A percentile compares a stretch with the other conserved stretches of the same genome.
phyloP scores from a whole-genome alignment of 2,329 filamentous ascomycete species.

The Magnaporthiopsis incrustans region DNA sequence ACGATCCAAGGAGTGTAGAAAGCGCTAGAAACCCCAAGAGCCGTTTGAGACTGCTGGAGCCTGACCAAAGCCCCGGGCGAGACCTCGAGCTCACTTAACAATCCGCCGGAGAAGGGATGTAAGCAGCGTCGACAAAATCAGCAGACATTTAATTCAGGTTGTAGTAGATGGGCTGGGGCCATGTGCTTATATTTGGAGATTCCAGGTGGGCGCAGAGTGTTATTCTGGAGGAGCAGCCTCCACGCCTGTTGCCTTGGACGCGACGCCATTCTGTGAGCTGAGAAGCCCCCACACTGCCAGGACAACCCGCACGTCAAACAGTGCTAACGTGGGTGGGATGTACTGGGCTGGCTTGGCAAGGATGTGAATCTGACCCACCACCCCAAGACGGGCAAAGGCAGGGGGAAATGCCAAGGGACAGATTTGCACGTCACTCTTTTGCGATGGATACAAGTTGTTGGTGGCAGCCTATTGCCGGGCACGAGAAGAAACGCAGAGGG shows the following conservation, averaged over 20 bases:
- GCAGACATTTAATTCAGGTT: neutral
- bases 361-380: neutral
- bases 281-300: too few relatives aligned
- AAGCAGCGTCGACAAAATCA: too few relatives aligned
- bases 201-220: neutral
- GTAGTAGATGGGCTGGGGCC: neutral
- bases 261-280: neutral
- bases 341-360: too few relatives aligned
- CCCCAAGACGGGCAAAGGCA: neutral
- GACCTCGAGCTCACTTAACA: too few relatives aligned
- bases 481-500: neutral
- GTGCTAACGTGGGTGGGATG: neutral
- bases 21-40: neutral
- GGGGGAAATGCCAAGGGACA: neutral
- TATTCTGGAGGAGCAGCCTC: too few relatives aligned
- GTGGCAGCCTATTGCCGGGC: too few relatives aligned
- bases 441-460: too few relatives aligned
- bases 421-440: too few relatives aligned
- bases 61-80: too few relatives aligned
- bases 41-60: too few relatives aligned
- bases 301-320: neutral
- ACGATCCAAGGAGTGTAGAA: neutral
- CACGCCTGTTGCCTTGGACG: too few relatives aligned
- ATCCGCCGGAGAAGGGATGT: too few relatives aligned
- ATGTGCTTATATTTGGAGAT: neutral